Conservation (phyloP, 106 monocot genomes). For the Vanilla planifolia region DNA sequence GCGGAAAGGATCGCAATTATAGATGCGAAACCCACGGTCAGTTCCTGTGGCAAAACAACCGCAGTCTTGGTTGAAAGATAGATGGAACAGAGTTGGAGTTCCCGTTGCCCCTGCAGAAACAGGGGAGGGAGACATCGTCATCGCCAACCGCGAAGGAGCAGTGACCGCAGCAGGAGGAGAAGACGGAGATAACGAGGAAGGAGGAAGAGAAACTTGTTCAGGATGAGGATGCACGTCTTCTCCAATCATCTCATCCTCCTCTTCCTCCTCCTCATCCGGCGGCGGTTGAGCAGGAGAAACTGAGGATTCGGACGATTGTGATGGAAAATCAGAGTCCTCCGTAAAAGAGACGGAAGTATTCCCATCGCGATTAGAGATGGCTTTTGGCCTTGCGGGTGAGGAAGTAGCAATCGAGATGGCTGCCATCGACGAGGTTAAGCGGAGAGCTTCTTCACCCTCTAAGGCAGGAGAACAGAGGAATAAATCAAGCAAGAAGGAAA, state of each 20-base stretch:
- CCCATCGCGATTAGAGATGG: conserved; percentile 2
- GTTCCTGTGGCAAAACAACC: conserved; percentile 95
- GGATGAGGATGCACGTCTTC: background rate
- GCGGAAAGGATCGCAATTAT: conserved; percentile 97
- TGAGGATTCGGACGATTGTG: background rate
- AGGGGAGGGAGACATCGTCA: background rate
- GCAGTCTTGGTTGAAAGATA: conserved; percentile 93
- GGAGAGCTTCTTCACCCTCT: background rate
- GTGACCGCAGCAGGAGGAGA: background rate
- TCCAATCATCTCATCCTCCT: background rate
- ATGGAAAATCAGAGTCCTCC: conserved; percentile 4
- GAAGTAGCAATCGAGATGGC: background rate
- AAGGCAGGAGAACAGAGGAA: no score
- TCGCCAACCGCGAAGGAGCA: background rate
- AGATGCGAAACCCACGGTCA: conserved; percentile 82
- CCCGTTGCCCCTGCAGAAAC: background rate
- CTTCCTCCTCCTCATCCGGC: background rate
- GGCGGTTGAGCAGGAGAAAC: background rate
- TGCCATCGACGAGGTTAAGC: conserved; percentile 5
- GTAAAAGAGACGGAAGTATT: background rate
- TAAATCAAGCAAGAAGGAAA: no score
- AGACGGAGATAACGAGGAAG: background rate
- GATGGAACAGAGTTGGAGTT: conserved; percentile 54
- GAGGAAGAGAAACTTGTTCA: background rate
- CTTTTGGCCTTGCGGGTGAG: background rate